A percentile compares a stretch with the other conserved stretches of the same genome.
Conservation (phyloP, 306 rosid species). For the Benincasa hispida region DNA sequence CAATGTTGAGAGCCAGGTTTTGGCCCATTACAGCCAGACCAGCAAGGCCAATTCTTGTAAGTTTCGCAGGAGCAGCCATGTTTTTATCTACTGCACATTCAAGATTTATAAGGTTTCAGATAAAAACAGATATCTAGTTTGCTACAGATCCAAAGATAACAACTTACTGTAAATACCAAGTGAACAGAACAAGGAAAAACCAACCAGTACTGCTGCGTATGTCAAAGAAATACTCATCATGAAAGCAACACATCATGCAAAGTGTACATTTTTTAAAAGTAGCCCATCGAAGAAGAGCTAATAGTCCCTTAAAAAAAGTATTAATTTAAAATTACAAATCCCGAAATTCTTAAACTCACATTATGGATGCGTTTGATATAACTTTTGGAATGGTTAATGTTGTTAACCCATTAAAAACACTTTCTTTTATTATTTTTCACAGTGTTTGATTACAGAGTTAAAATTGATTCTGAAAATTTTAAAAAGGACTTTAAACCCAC, state of each 20-base stretch:
- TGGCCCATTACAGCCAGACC: slow-evolving; percentile 32
- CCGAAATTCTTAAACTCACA: not conserved
- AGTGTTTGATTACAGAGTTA: not conserved
- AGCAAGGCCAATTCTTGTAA: slow-evolving; percentile 28
- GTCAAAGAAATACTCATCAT: not conserved
- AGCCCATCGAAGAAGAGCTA: not conserved
- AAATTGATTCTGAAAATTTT: not conserved
- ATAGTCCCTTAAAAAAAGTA: not conserved
- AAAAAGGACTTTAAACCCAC: not conserved
- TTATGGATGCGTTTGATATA: not conserved
- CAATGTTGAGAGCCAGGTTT: slow-evolving; percentile 30
- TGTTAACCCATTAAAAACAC: not conserved
- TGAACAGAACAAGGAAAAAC: not conserved
- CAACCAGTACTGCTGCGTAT: not conserved
- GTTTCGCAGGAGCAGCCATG: slow-evolving; percentile 6
- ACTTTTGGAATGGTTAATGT: not conserved
- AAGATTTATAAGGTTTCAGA: not conserved
- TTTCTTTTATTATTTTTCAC: not conserved
- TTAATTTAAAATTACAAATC: not conserved
- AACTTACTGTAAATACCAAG: not conserved
- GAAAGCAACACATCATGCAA: not conserved
- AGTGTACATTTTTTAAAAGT: not conserved
- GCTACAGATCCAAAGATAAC: not conserved
- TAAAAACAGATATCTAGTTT: not conserved
- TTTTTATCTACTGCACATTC: not conserved